phyloP scores from a whole-genome alignment of 2,329 filamentous ascomycete species.

The Pseudogymnoascus sp. region DNA sequence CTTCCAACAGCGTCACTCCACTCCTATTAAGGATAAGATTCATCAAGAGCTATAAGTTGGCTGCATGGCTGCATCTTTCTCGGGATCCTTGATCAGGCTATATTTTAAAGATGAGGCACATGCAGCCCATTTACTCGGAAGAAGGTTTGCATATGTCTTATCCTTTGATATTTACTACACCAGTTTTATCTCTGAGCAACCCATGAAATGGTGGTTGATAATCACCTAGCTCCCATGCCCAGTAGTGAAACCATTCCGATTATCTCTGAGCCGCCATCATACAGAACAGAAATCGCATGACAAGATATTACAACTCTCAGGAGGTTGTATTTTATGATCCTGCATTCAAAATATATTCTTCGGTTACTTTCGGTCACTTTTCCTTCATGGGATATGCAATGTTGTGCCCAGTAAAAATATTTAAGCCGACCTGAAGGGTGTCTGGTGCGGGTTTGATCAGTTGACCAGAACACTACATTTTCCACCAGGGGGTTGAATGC shows the following conservation, averaged over 20 bases:
- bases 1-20: background rate
- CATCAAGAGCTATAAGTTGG: background rate
- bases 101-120: background rate
- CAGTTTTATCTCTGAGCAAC: background rate
- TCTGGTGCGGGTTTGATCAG: slow-evolving; percentile 55
- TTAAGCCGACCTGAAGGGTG: slow-evolving; percentile 56
- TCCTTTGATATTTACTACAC: no score
- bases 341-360: background rate
- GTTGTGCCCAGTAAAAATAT: slow-evolving; percentile 40
- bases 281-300: background rate
- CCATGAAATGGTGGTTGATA: background rate
- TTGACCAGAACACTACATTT: slow-evolving; percentile 46
- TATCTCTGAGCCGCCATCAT: background rate
- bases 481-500: slow-evolving; percentile 53
- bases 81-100: background rate
- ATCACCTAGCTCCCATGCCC: background rate
- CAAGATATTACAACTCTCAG: background rate
- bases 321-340: background rate
- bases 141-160: no score
- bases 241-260: background rate
- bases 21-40: background rate
- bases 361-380: background rate
- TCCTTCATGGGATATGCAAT: background rate
- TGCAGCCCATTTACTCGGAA: no score
- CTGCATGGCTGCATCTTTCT: background rate